Conservation (phyloP, 768 basidiomycete species). For the Gelatoporia subvermispora region DNA sequence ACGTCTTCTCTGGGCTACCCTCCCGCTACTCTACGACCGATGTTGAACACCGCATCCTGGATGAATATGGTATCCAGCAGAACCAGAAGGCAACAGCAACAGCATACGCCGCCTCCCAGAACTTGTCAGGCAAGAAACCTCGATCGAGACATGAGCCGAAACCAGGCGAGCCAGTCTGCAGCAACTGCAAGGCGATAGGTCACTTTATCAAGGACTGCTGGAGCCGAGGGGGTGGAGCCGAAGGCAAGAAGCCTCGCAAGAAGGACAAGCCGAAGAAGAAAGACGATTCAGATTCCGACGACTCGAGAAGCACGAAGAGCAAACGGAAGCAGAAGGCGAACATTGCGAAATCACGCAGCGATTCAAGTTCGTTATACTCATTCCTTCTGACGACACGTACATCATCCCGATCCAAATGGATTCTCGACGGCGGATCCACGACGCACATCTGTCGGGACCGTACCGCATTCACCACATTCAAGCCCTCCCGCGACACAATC, state of each 20-base stretch:
- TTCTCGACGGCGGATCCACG: neutral
- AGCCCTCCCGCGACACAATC: neutral
- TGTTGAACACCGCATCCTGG: neutral
- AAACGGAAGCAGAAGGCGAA: neutral
- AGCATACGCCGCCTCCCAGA: neutral
- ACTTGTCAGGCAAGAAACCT: too few species aligned
- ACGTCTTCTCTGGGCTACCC: slow-evolving; percentile 9
- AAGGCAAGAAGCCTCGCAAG: neutral
- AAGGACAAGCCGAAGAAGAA: neutral
- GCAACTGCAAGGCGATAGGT: neutral
- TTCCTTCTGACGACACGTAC: too few species aligned
- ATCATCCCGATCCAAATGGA: neutral
- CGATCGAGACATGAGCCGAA: too few species aligned
- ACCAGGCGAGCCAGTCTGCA: neutral
- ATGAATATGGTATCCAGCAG: neutral
- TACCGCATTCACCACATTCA: neutral
- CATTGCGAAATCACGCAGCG: too few species aligned
- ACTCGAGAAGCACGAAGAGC: neutral
- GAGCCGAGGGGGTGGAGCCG: neutral
- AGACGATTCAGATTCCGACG: too few species aligned
- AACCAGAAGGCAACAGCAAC: neutral
- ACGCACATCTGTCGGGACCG: neutral
- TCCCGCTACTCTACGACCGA: slow-evolving; percentile 8
- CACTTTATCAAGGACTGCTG: neutral
- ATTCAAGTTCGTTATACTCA: too few species aligned